Percentiles rank a stretch among this genome's conserved stretches.
phyloP scores from a whole-genome alignment of 176 grass and related monocot genomes.

The Oryza australiensis region DNA sequence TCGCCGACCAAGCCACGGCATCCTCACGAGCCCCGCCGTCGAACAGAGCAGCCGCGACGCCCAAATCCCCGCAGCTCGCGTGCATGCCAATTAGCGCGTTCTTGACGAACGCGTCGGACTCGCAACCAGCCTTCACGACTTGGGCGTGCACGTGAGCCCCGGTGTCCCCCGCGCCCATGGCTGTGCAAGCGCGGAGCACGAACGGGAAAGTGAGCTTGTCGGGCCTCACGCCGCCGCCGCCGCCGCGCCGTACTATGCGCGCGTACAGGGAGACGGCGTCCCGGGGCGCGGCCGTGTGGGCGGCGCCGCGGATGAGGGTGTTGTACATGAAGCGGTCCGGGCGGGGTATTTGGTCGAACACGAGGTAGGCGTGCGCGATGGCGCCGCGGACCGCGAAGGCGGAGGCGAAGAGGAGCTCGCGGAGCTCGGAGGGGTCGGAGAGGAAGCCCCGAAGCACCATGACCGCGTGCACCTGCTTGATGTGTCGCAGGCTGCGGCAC shows the following conservation, averaged over 20 bases:
- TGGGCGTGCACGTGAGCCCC: slow-evolving; percentile 70
- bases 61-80: slow-evolving; percentile 65
- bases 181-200: slow-evolving; percentile 79
- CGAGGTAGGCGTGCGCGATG: slow-evolving; percentile 57
- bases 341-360: slow-evolving; percentile 75
- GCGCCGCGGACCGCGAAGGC: slow-evolving; percentile 51
- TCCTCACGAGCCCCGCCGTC: slow-evolving; percentile 50
- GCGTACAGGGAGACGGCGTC: slow-evolving; percentile 62
- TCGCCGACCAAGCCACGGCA: slow-evolving; percentile 70
- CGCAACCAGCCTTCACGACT: slow-evolving; percentile 53
- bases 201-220: slow-evolving; percentile 85
- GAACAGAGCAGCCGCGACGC: slow-evolving; percentile 55
- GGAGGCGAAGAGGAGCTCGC: slow-evolving; percentile 69
- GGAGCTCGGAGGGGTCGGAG: slow-evolving; percentile 58
- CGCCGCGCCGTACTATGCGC: slow-evolving; percentile 42
- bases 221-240: slow-evolving; percentile 43
- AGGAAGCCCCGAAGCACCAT: slow-evolving; percentile 76
- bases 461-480: slow-evolving; percentile 74
- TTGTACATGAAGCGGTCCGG: slow-evolving; percentile 95
- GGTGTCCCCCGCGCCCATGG: slow-evolving; percentile 41
- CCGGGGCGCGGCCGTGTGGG: slow-evolving; percentile 48
- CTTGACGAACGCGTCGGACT: slow-evolving; percentile 60
- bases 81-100: slow-evolving; percentile 91
- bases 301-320: slow-evolving; percentile 73
- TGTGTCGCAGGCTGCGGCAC: slow-evolving; percentile 66